Base-by-base conservation (phyloP, 1,284 basidiomycete species). In the Leccinum holopus region DNA sequence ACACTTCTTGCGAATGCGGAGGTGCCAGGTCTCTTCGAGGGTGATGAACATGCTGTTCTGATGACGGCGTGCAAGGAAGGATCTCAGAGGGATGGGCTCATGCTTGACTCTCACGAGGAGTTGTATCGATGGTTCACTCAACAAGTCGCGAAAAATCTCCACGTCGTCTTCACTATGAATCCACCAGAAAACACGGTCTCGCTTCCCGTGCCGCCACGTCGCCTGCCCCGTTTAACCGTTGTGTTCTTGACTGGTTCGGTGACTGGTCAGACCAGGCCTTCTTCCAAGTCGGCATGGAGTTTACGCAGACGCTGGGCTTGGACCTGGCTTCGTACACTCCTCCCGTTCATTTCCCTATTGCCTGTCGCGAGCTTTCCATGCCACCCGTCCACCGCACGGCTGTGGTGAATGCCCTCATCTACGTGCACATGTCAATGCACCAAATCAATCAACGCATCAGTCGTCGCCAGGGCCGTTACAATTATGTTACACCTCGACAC, bases 21-120 rank as follows among this genome's bases (percentile, higher is more conserved):
- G 77, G 97, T 99, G 16, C 97, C 97, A 0, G 97, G 98, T 75
- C 83, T 99, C 12, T 99, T 99, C 72, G 96, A 98, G 77, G 96
- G 96, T 12, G 97, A 99, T 71, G 97, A 99, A 74, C 92, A 98
- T 75, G 87, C 95, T 14, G 92, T 95, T 41, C 81, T 99, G 61
- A 98, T 99, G 92, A 98, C 95, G 3, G 95, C 96, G 2, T 97
- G 97, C 78, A 98, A 98, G 76, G 97, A 99, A 78, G 97, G 97
- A 1, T 97, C 96, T 16, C 95, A 98, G 74, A 87, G 96, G 18
- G 95, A 99, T 66, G 97, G 97, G 3, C 81, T 98, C 37, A 98
- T 99, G 94, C 82, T 99, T 14, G 96, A 99, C 78, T 97, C 95
- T 16, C 95, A 94, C 63, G 98, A 99, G 71, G 96, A 98, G 75